Conservation (phyloP, 805 yeast genomes). For the Barnettozyma siamensis region DNA sequence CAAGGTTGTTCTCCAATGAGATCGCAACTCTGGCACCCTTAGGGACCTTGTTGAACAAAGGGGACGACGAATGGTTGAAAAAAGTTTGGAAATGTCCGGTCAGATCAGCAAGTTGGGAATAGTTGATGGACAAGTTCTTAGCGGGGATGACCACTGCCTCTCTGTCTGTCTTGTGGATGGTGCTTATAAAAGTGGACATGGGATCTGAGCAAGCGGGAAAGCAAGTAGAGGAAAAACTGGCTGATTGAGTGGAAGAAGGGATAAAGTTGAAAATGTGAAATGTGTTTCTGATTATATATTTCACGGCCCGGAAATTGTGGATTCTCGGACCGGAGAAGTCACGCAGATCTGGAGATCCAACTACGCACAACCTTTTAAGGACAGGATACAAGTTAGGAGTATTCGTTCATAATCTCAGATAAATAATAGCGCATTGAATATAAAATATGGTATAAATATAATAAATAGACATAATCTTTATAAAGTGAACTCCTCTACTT, state of each 20-base stretch:
- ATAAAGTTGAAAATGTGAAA: too few relatives aligned
- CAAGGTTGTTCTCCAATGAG: conserved; percentile 55
- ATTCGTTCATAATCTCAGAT: too few relatives aligned
- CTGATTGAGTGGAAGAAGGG: too few relatives aligned
- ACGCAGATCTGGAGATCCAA: too few relatives aligned
- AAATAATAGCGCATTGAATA: background rate
- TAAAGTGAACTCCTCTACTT: conserved; percentile 8
- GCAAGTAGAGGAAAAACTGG: too few relatives aligned
- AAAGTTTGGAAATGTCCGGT: conserved; percentile 46
- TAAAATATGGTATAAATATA: background rate
- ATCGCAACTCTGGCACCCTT: conserved; percentile 49
- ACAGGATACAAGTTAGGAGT: too few relatives aligned
- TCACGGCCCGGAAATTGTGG: too few relatives aligned
- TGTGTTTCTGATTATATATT: too few relatives aligned
- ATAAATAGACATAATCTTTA: background rate
- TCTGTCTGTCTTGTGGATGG: conserved; percentile 3
- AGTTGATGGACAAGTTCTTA: conserved; percentile 28
- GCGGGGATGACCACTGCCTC: conserved; percentile 9
- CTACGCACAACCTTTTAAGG: too few relatives aligned
- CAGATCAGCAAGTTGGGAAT: conserved; percentile 37
- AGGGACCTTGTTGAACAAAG: conserved; percentile 29
- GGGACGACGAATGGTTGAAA: conserved; percentile 36
- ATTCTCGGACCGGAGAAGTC: background rate
- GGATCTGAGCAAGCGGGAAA: too few relatives aligned
- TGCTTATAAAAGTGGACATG: conserved; percentile 7